phyloP scores from a whole-genome alignment of 768 basidiomycete species.

The Antrodiella citrinella region DNA sequence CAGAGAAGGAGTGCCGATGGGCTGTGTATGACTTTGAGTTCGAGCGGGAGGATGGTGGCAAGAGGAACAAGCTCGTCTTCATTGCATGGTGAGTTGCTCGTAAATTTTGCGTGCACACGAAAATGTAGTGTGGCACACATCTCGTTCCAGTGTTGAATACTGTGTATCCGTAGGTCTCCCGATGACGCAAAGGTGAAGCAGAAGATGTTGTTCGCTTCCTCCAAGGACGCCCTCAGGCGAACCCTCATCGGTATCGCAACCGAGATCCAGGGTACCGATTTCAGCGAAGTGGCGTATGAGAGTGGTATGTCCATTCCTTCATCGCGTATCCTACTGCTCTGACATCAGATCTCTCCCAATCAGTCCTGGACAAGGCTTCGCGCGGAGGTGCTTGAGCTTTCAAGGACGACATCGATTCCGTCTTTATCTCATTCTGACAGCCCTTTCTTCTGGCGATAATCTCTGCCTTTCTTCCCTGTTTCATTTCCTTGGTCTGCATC shows the following conservation, averaged over 20 bases:
- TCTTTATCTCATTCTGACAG: not conserved
- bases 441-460: not conserved
- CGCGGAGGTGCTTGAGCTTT: slow-evolving; percentile 13
- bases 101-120: not conserved
- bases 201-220: slow-evolving; percentile 93
- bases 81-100: slow-evolving; percentile 55
- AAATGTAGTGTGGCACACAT: too few species aligned
- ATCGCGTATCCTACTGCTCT: not conserved
- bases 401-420: not conserved
- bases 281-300: slow-evolving; percentile 62
- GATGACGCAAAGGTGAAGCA: slow-evolving; percentile 77
- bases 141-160: not conserved
- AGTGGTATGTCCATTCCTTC: slow-evolving; percentile 40
- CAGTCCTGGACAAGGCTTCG: slow-evolving; percentile 23
- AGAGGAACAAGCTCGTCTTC: slow-evolving; percentile 83
- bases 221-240: slow-evolving; percentile 70
- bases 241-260: slow-evolving; percentile 65
- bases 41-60: slow-evolving; percentile 62
- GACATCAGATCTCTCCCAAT: not conserved
- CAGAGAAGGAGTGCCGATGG: slow-evolving; percentile 71
- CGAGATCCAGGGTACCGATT: slow-evolving; percentile 85
- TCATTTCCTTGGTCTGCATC: not conserved
- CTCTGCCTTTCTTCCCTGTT: not conserved
- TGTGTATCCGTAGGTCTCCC: slow-evolving; percentile 82
- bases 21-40: slow-evolving; percentile 92